Conservation (phyloP, 805 yeast genomes). For the Blastobotrys peoriensis region DNA sequence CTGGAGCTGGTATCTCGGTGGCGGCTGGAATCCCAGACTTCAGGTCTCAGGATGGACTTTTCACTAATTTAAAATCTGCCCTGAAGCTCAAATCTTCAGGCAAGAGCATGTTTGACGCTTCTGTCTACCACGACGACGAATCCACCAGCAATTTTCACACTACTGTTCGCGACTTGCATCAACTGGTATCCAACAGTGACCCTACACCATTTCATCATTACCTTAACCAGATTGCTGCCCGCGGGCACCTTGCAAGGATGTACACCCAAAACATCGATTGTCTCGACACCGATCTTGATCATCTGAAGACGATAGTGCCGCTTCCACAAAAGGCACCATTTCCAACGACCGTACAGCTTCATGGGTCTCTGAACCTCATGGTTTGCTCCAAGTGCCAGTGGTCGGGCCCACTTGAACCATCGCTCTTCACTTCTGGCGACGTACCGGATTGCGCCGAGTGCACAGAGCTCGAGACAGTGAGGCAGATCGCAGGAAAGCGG, state of each 20-base stretch:
- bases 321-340: constrained; percentile 35
- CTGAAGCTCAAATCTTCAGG: constrained; percentile 41
- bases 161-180: constrained; percentile 60
- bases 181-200: constrained; percentile 45
- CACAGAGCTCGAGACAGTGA: constrained; percentile 48
- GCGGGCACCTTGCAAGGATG: constrained; percentile 60
- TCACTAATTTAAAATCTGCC: constrained; percentile 43
- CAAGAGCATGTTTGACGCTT: constrained; percentile 72
- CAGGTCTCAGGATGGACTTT: constrained; percentile 66
- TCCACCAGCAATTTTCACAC: constrained; percentile 63
- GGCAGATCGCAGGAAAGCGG: constrained; percentile 58
- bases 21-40: constrained; percentile 89
- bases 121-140: constrained; percentile 60
- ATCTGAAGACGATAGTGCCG: constrained; percentile 46
- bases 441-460: constrained; percentile 63
- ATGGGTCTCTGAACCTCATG: constrained; percentile 70
- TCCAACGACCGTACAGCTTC: constrained; percentile 70
- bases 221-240: constrained; percentile 52
- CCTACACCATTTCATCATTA: constrained; percentile 74
- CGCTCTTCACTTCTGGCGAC: constrained; percentile 38
- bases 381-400: constrained; percentile 72
- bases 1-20: constrained; percentile 91
- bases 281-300: constrained; percentile 54
- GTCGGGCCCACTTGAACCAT: constrained; percentile 47
- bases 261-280: constrained; percentile 89